These are phyloP conservation scores for Fragilariopsis cylindrus DNA, from an alignment of 108 stramenopile genomes.

Conservation along the genomic window DNA sequence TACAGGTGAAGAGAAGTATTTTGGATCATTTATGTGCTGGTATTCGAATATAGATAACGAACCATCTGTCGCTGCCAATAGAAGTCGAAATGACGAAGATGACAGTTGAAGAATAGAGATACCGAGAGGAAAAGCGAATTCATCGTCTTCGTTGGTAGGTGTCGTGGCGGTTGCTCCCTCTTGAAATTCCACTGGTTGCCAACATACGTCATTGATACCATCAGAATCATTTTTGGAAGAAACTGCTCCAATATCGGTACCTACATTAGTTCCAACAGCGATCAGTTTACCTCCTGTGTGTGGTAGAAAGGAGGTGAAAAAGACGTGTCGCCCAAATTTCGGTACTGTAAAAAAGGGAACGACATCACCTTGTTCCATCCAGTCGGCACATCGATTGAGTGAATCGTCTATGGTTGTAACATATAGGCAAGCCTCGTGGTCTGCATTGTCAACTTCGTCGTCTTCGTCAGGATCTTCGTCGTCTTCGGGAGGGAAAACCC, in stretches of 20 bases:
- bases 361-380: constrained; percentile 71
- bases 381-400: constrained; percentile 27
- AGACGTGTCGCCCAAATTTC: constrained; percentile 70
- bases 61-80: constrained; percentile 65
- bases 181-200: constrained; percentile 64
- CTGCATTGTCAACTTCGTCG: constrained; percentile 54
- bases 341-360: constrained; percentile 86
- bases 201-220: constrained; percentile 28
- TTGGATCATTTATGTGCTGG: constrained; percentile 29
- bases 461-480: constrained; percentile 65
- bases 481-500: constrained; percentile 57
- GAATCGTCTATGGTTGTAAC: constrained; percentile 18
- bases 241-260: constrained; percentile 61
- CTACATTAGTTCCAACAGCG: constrained; percentile 78
- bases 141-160: constrained; percentile 82
- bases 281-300: constrained; percentile 31
- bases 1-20: constrained; percentile 11
- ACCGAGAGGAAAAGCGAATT: constrained; percentile 73
- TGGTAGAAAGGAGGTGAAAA: constrained; percentile 48
- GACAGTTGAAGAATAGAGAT: constrained; percentile 51
- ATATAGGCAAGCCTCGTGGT: constrained; percentile 44
- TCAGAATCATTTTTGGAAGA: constrained; percentile 19
- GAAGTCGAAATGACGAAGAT: constrained; percentile 21
- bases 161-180: constrained; percentile 66
- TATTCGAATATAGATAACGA: constrained; percentile 45